Base-by-base conservation (phyloP, 495 filamentous ascomycete genomes). In the Terfezia claveryi region DNA sequence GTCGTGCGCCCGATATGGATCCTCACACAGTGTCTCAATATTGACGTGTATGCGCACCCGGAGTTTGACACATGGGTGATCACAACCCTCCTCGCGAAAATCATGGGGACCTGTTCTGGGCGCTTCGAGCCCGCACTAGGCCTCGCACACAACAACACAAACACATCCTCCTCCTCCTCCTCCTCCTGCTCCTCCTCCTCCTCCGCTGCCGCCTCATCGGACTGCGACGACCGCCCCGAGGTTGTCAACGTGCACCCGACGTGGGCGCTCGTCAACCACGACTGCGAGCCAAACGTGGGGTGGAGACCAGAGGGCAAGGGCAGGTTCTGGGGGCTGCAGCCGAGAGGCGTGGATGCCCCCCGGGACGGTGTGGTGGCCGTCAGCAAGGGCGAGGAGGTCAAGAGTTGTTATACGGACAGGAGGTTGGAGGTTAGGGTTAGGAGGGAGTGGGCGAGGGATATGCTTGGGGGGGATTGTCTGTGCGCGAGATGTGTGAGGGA, bases 291-390 rank as follows among this genome's bases (percentile, higher is more conserved):
- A 10, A 94, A 93, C 68, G 85, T 95, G 50, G 71, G 74, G 1
- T 98, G 91, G 91, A 86, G 92, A 61, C 96, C 88, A 82, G 81
- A 81, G 20, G 87, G 85, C 0, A 79, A 78, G 56, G 92, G 94
- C 68, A 77, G 77, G 10, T 81, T 94, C 62, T 49, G 72, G 72
- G 50, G 68, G 62, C 54, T 80, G 71, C 59, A 67, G 66, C 53
- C 62, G 54, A 52, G 56, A 54, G 55, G 56, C n/a, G 12, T 56
- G 46, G 61, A 38, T 10, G 54, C 69, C 57, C 67, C 72, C 68
- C 49, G 65, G 66, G 36, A 66, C 72, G 58, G 68, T 70, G 4
- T 65, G 71, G 14, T 64, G 66, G 83, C 83, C 0, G 78, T 96
- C 58, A 72, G 68, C 60, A 77, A 76, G 55, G 87, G 85, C 1